Conservation (phyloP, 2,329 filamentous ascomycete genomes). For the Sporothrix schenckii region DNA sequence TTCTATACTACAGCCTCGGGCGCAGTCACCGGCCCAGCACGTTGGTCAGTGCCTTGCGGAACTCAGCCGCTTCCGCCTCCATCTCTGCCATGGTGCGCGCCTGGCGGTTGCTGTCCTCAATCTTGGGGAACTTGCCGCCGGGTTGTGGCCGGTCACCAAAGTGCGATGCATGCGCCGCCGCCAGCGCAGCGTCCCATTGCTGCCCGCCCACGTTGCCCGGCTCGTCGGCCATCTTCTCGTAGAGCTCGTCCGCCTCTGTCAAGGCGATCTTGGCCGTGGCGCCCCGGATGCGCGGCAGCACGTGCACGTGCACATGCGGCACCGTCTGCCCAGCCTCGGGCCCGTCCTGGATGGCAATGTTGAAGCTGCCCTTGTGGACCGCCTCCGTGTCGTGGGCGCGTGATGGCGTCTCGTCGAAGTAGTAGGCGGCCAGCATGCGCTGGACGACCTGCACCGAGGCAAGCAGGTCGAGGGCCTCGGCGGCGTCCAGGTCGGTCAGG, state of each 20-base stretch:
- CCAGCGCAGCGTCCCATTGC: slow-evolving; percentile 57
- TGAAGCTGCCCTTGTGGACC: slow-evolving; percentile 66
- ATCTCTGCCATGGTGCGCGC: slow-evolving; percentile 74
- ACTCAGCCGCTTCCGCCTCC: slow-evolving; percentile 72
- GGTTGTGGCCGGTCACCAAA: slow-evolving; percentile 49
- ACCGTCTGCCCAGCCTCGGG: slow-evolving; percentile 90
- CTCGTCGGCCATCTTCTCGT: slow-evolving; percentile 79
- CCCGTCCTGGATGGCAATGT: slow-evolving; percentile 94
- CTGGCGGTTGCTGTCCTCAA: slow-evolving; percentile 71
- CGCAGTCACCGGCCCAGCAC: not conserved
- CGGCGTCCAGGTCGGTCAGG: slow-evolving; percentile 70
- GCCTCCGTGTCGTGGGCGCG: slow-evolving; percentile 5
- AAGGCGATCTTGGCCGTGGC: slow-evolving; percentile 50
- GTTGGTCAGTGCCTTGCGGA: slow-evolving; percentile 53
- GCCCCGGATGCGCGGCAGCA: slow-evolving; percentile 72
- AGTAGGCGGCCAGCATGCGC: slow-evolving; percentile 66
- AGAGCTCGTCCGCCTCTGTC: slow-evolving; percentile 69
- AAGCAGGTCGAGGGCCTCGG: slow-evolving; percentile 82
- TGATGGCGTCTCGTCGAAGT: slow-evolving; percentile 47
- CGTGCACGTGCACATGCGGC: slow-evolving; percentile 87
- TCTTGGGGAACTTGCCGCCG: slow-evolving; percentile 63
- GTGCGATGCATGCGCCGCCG: not conserved
- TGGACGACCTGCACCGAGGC: slow-evolving; percentile 81
- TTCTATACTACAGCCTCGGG: not conserved
- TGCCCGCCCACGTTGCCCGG: slow-evolving; percentile 79